Percentiles rank a stretch among this genome's conserved stretches.
phyloP scores from a whole-genome alignment of 2,329 filamentous ascomycete genomes.

The Furcasterigmium sp. region DNA sequence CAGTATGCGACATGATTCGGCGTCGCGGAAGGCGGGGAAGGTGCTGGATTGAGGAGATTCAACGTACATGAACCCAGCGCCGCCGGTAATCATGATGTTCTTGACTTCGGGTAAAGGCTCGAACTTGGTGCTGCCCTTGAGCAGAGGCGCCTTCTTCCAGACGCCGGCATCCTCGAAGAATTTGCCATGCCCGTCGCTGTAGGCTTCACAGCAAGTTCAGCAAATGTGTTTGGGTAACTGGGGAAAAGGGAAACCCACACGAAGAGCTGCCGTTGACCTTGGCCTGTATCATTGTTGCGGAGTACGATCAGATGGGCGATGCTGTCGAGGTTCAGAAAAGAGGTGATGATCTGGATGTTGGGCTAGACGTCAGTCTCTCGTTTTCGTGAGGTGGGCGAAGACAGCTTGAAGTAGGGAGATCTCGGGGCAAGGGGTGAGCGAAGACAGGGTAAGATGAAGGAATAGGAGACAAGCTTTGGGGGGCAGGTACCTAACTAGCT shows the following conservation, averaged over 20 bases:
- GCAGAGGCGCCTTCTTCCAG: constrained; percentile 67
- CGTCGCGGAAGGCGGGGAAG: no score
- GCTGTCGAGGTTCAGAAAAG: no score
- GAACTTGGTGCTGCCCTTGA: constrained; percentile 66
- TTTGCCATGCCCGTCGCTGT: constrained; percentile 23
- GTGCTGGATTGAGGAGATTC: constrained; percentile 1
- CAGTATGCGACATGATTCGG: no score
- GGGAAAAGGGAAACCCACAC: neutral
- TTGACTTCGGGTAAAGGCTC: constrained; percentile 63
- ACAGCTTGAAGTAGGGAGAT: no score
- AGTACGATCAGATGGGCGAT: neutral
- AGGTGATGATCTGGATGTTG: no score
- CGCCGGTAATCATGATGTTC: constrained; percentile 81
- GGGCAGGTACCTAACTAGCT: no score
- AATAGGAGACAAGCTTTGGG: no score
- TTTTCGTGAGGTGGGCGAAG: no score
- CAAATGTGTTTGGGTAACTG: neutral
- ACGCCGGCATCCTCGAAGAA: constrained; percentile 57
- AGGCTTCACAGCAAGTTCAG: constrained; percentile 8
- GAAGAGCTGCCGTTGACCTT: constrained; percentile 1
- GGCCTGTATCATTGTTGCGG: neutral
- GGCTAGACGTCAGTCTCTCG: no score
- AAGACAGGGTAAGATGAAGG: no score
- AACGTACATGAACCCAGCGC: constrained; percentile 78
- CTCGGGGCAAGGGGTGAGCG: no score